Percentiles rank a stretch among this genome's conserved stretches.
phyloP scores from a whole-genome alignment of 2,329 filamentous ascomycete genomes.

The Phaeophleospora eucalypticola region DNA sequence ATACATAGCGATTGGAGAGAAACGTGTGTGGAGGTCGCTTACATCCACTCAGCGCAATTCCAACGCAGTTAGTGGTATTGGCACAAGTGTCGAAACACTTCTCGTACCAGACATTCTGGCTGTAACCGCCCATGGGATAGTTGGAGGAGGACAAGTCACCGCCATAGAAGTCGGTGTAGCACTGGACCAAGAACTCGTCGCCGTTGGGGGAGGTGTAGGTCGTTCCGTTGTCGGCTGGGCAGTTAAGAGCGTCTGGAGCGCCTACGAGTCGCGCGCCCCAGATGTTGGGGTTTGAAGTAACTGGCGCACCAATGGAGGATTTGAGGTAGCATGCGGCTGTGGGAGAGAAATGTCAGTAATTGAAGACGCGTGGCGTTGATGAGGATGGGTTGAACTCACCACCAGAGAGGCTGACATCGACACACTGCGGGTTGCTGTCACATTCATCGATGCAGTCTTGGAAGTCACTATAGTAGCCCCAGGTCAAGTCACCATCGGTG shows the following conservation, averaged over 20 bases:
- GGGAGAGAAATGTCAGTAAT: no score
- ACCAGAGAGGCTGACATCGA: conserved; percentile 33
- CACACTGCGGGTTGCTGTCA: conserved; percentile 28
- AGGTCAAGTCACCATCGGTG: conserved; percentile 28
- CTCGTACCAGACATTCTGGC: background rate
- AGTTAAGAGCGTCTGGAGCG: conserved; percentile 6
- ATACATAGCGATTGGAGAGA: no score
- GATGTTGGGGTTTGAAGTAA: conserved; percentile 16
- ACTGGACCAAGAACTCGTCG: conserved; percentile 22
- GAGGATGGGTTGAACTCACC: no score
- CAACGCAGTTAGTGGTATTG: conserved; percentile 13
- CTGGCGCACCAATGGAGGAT: background rate
- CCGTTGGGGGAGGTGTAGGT: conserved; percentile 19
- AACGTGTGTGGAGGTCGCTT: no score
- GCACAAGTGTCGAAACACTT: conserved; percentile 31
- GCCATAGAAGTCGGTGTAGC: conserved; percentile 25
- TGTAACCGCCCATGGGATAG: background rate
- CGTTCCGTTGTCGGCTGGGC: conserved; percentile 18
- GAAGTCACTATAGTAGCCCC: conserved; percentile 23
- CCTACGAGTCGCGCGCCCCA: conserved; percentile 28
- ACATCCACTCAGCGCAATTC: no score
- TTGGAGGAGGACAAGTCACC: conserved; percentile 20
- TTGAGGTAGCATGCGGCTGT: conserved; percentile 5
- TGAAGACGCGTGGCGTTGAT: no score
- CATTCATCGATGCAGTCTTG: conserved; percentile 31